Base-by-base conservation (phyloP, 495 filamentous ascomycete genomes). In the Penicillium coffeae region DNA sequence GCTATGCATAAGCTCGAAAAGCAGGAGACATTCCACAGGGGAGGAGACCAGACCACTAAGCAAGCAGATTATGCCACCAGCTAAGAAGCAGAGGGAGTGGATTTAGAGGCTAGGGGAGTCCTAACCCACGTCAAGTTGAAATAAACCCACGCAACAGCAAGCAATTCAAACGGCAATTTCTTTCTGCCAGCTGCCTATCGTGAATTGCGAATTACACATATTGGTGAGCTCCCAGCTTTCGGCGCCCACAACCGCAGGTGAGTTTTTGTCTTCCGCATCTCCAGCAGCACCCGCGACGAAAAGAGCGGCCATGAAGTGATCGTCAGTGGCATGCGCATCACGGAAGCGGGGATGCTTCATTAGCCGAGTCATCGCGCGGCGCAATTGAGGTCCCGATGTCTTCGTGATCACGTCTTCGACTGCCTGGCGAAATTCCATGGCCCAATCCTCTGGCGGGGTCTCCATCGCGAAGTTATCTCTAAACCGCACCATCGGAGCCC, bases 181-280 rank as follows among this genome's bases (percentile, higher is more conserved):
- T 21, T 55, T 54, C 6, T 48, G 21, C 65, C 65, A 68, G 8
- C 33, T 19, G 2, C 65, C 71, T 3, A 78, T 66, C 33, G 74
- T 81, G 62, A 77, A 82, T 60, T 83, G 78, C 48, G 69, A 73
- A 60, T 83, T 84, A 56, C 79, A 83, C 80, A 83, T 83, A 56
- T 84, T 82, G 18, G 70, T 75, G 63, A 84, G 60, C 63, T 85
- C 82, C 81, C 81, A 84, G 47, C 71, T 74, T 64, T 85, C 80
- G 0, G 80, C 82, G 9, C 61, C 72, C 52, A 83, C 36, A 9
- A 63, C 56, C 0, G 67, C 70, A 18, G 59, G 47, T 2, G 53
- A 56, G 4, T 68, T 73, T 35, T 60, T 54, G 56, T 82, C 79
- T 32, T 78, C 77, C 39, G 60, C 57, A 30, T 69, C 70, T 9